Conservation (phyloP, 2,329 filamentous ascomycete genomes). For the Diaporthe sp. region DNA sequence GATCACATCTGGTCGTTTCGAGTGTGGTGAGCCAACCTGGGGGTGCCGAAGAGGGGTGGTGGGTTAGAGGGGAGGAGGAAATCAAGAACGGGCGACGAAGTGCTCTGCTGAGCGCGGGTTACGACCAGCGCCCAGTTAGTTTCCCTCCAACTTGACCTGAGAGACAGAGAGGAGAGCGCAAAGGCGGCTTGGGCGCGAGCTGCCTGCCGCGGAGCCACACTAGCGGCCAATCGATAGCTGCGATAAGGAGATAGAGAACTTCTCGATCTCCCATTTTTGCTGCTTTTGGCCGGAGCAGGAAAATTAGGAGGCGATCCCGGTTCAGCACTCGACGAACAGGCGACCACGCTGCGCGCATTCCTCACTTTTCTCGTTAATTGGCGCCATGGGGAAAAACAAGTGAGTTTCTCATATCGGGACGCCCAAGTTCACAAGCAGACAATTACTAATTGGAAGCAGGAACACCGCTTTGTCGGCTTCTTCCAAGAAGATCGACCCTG, state of each 20-base stretch:
- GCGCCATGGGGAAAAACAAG: constrained; percentile 40
- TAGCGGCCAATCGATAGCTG: constrained; percentile 36
- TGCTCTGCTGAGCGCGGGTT: constrained; percentile 18
- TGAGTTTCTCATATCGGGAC: background rate
- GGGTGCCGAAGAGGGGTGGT: constrained; percentile 28
- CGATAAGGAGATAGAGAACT: constrained; percentile 21
- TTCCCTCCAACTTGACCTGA: constrained; percentile 21
- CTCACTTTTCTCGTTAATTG: background rate
- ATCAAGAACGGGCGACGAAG: constrained; percentile 23
- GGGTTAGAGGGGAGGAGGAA: constrained; percentile 34
- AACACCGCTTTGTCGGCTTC: constrained; percentile 58
- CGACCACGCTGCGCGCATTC: constrained; percentile 1
- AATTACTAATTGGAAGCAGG: constrained; percentile 47
- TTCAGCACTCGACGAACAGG: constrained; percentile 7
- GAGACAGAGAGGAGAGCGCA: constrained; percentile 14
- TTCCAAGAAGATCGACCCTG: constrained; percentile 75
- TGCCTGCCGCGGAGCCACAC: constrained; percentile 31
- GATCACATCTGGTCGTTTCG: constrained; percentile 38
- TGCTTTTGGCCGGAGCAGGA: constrained; percentile 25
- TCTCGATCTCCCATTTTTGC: constrained; percentile 27
- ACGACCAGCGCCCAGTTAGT: background rate
- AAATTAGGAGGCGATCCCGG: constrained; percentile 20
- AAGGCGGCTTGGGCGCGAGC: constrained; percentile 16
- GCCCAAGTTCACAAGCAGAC: background rate
- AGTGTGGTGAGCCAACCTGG: constrained; percentile 22